A percentile compares a stretch with the other conserved stretches of the same genome.
phyloP scores from a whole-genome alignment of 768 basidiomycete genomes.

The Lyophyllum decastes region DNA sequence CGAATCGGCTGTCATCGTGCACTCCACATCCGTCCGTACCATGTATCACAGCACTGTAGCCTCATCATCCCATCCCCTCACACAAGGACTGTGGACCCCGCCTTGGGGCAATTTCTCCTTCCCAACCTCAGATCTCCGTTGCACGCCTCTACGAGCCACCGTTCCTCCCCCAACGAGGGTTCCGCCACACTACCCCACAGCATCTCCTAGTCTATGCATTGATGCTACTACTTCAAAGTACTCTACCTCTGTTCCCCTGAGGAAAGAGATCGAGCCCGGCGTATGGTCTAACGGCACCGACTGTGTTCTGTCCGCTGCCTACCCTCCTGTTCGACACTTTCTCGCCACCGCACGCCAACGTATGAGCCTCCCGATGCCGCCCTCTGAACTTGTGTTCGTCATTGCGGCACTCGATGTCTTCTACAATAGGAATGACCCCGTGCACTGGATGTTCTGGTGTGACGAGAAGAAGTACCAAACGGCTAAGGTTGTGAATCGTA shows the following conservation, averaged over 20 bases:
- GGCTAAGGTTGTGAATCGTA: conserved; percentile 52
- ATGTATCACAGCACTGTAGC: conserved; percentile 11
- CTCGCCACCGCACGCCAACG: conserved; percentile 41
- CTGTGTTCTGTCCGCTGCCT: conserved; percentile 44
- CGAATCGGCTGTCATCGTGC: conserved; percentile 11
- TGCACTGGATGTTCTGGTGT: conserved; percentile 69
- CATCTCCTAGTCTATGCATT: conserved; percentile 16
- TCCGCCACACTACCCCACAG: conserved; percentile 12
- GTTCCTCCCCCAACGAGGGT: background rate
- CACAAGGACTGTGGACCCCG: conserved; percentile 23
- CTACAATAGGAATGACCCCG: conserved; percentile 52
- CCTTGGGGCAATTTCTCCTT: conserved; percentile 26
- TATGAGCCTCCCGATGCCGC: conserved; percentile 37
- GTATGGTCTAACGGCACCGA: conserved; percentile 40
- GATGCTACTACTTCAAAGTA: conserved; percentile 16
- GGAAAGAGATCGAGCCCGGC: conserved; percentile 34
- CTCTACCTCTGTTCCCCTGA: conserved; percentile 22
- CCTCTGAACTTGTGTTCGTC: conserved; percentile 49
- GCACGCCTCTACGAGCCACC: conserved; percentile 16
- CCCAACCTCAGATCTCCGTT: conserved; percentile 40
- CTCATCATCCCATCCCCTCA: conserved; percentile 12
- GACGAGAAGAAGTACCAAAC: conserved; percentile 47
- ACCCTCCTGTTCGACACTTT: conserved; percentile 50
- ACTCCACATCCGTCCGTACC: background rate
- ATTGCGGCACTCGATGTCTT: conserved; percentile 65